Conservation (phyloP, 169 alveolate species). For the Plasmodium inui region DNA sequence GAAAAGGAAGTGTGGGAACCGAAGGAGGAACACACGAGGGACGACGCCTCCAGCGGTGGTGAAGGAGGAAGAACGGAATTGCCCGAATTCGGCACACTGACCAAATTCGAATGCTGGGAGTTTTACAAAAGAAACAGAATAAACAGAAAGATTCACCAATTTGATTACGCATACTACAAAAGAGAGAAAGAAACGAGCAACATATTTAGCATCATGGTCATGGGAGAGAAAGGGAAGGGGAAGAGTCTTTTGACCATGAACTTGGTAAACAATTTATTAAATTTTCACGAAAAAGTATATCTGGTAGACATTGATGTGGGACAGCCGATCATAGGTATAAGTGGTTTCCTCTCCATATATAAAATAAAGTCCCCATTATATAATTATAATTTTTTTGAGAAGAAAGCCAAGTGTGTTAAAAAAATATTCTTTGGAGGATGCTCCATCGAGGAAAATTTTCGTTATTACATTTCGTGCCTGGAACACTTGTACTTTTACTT, state of each 20-base stretch:
- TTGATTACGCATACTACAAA: background rate
- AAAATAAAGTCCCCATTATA: constrained; percentile 36
- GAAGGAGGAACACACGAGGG: background rate
- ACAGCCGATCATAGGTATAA: constrained; percentile 56
- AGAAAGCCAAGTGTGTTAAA: constrained; percentile 43
- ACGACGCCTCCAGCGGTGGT: background rate
- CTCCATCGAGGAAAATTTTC: constrained; percentile 25
- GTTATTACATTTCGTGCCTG: constrained; percentile 20
- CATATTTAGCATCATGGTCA: constrained; percentile 17
- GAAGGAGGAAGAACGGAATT: background rate
- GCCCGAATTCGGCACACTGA: background rate
- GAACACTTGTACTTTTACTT: constrained; percentile 27
- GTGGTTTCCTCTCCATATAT: constrained; percentile 52
- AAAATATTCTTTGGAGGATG: constrained; percentile 66
- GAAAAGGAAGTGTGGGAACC: background rate
- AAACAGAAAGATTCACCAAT: background rate
- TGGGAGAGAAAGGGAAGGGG: constrained; percentile 61
- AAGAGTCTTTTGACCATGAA: constrained; percentile 36
- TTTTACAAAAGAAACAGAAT: background rate
- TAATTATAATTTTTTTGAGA: constrained; percentile 57
- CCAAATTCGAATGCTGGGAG: background rate
- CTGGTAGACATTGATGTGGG: constrained; percentile 60
- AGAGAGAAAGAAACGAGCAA: background rate
- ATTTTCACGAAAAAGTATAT: constrained; percentile 19
- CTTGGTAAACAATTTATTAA: constrained; percentile 40